These are phyloP conservation scores for Boletus eberwhitei DNA, from an alignment of 768 basidiomycete genomes.

Conservation along the genomic window DNA sequence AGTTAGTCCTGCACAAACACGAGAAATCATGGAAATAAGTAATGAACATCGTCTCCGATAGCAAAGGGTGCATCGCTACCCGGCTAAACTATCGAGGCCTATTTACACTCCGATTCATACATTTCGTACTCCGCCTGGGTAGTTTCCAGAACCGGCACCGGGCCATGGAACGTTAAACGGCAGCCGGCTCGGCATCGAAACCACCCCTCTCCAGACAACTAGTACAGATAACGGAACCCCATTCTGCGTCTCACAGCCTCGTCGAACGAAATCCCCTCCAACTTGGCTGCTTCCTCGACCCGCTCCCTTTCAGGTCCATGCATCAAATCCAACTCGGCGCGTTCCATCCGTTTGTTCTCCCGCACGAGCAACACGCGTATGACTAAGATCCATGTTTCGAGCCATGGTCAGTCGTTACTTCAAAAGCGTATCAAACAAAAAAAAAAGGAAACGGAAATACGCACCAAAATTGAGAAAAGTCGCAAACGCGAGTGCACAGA, in stretches of 20 bases:
- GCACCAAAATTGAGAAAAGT: conserved; percentile 36
- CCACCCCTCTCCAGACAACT: not conserved
- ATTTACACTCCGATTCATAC: no score
- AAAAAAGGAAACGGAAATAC: not conserved
- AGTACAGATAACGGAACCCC: conserved; percentile 58
- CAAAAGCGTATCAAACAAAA: not conserved
- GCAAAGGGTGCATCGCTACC: no score
- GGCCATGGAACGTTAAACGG: no score
- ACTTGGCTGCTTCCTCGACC: conserved; percentile 53
- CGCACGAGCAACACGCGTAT: conserved; percentile 41
- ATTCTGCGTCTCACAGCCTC: conserved; percentile 56
- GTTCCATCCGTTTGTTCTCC: conserved; percentile 50
- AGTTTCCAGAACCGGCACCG: no score
- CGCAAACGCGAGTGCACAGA: conserved; percentile 34
- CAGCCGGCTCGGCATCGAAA: not conserved
- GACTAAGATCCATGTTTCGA: conserved; percentile 25
- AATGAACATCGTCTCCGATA: not conserved
- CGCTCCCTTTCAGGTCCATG: conserved; percentile 45
- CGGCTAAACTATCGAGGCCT: no score
- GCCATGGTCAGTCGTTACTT: not conserved
- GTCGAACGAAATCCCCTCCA: conserved; percentile 59
- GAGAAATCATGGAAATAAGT: not conserved
- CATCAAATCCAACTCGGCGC: conserved; percentile 44
- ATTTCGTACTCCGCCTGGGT: no score
- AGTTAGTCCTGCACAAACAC: not conserved